Base-by-base conservation (phyloP, 768 basidiomycete species). In the Tylopilus sp. region DNA sequence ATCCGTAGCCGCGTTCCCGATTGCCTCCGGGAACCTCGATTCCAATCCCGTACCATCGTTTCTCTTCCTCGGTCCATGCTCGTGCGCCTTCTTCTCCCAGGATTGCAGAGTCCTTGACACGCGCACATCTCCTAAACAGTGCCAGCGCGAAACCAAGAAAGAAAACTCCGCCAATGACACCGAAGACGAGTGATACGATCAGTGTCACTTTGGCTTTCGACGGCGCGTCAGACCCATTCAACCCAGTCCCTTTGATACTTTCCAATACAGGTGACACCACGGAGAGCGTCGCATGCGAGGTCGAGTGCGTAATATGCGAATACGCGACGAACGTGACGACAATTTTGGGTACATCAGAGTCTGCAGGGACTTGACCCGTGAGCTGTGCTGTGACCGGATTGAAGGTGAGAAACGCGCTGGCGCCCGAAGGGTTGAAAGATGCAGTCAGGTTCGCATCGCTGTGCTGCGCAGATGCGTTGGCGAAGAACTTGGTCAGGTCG, bases 291-390 rank as follows among this genome's bases (percentile, higher is more conserved):
- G 85, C 74, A 59, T 88, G 85, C 18, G 87, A 90, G 1, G 81
- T 86, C 15, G 87, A 85, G 57, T 83, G 87, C 2, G 83, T 87
- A 18, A 76, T 48, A 33, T 64, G 71, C 28, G 84, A 86, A 66
- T 82, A 87, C 3, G 86, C 88, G 7, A 82, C 81, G 57, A 90
- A 86, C 3, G 79, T 80, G 44, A 82, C 71, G 1, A 69, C 66
- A 36, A 83, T 73, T 40, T 75, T 73, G 17, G 74, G 61, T 26
- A 57, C 56, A 25, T 71, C 57, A 21, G 76, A 76, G 52, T 77
- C 66, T 30, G 59, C 44, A 6, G 88, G 85, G 30, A 89, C 66
- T 17, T 61, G 75, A 6, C 89, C 91, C 30, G 71, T 66, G 42
- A 91, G 65, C n/a, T 67, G 65, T 9, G 74, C 75, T 15, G 65